Base-by-base conservation (phyloP, 2,329 filamentous ascomycete genomes). In the Pseudogymnoascus sp. region DNA sequence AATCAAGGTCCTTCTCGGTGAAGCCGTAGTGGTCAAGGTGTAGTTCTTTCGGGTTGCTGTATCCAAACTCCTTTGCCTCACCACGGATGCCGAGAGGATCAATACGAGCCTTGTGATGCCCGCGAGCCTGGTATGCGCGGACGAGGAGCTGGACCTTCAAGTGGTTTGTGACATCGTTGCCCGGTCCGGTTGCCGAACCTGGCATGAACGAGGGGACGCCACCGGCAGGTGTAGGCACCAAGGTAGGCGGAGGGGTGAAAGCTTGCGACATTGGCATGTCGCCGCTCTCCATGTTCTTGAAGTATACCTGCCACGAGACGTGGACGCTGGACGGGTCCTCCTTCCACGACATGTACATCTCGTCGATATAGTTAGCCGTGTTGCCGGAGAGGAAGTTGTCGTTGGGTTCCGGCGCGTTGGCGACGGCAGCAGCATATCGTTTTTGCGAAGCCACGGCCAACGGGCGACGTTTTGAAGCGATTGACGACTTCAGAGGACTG, bases 291-390 rank as follows among this genome's bases (percentile, higher is more conserved):
- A 99, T 97, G 79, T 99, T 99, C 79, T 87, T 90, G 84, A 99
- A 99, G 83, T 99, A 99, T 73, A 95, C 87, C 79, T 96, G 93
- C 94, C 94, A 99, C 75, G 94, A 99, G 70, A 96, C 83, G 77
- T 99, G 94, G 63, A 99, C 94, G 73, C 90, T 96, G 70, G 86
- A 83, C 59, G 94, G 92, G 70, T 99, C 91, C 66, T 89, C 82
- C 78, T 93, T 96, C 94, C 94, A 99, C 74, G 92, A 87, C 80
- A 97, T 81, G 78, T 99, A 99, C 94, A 99, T 99, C 81, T 97
- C 94, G 76, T 99, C 94, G 74, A 99, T 91, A 79, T 99, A 99
- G 80, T 96, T 97, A 77, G 94, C 94, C 64, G 93, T 94, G 80
- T 90, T 97, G 68, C 94, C 94, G 66, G 91, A 90, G 64, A 99